Evolutionary conservation across 1,139 yeast species (phyloP), one percentile per base, ranked within the genome.

Genomic region (Saccharomycopsis crataegensis): DNA sequence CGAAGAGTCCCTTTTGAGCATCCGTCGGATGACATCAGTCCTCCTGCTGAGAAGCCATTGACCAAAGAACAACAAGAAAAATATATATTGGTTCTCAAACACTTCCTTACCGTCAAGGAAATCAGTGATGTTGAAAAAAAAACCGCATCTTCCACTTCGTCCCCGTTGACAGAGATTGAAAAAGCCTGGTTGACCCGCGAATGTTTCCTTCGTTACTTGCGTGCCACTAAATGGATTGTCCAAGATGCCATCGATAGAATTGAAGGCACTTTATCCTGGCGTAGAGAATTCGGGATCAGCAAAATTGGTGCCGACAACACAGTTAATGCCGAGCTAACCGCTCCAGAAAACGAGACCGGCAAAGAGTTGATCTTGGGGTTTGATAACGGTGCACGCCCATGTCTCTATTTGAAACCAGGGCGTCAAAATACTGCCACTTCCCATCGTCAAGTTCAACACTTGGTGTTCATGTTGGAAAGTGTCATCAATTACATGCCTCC

Each of bases 401-500:
- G 96, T 62, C 73, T 90, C 40, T 90, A 89, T 65, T 76, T 93
- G 66, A 82, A 89, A 64, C 93, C 95, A 33, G 97, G 97, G 22
- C 79, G 94, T 61, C 98, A 93, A 67, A 93, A 93, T 69, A 93
- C 99, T 1, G 81, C 87, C 60, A 79, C 93, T 1, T 79, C 93
- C 1, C 82, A 83, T 55, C 78, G 86, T 60, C 99, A 93, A 67
- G 96, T 93, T 6, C 96, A 91, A 67, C 96, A 88, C 64, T 74
- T 93, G 64, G 96, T 93, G 22, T 93, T 75, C 70, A 86, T 86
- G 88, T 78, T 93, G 62, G 98, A 93, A 66, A 75, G 87, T 49
- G 93, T 86, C 22, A 89, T 89, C 48, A 89, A 89, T 61, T 79
- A 81, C 67, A 88, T 90, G 94, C 97, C 97, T 3, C 83, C 94